Conservation (phyloP, 2,329 filamentous ascomycete genomes). For the Decorospora gaudefroyi region DNA sequence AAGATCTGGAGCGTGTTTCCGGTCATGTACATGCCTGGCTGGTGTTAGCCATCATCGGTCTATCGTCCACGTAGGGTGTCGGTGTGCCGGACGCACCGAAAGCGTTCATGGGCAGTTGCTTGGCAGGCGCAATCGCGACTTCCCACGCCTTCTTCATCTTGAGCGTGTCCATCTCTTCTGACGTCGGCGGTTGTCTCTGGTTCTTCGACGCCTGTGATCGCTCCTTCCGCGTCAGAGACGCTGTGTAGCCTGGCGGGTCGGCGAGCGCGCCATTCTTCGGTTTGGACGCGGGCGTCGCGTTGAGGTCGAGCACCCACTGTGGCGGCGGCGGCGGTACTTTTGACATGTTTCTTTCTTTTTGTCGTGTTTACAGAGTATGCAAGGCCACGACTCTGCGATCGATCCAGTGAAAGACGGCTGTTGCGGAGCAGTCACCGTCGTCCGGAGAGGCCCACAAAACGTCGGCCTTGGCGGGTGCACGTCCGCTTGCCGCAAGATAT, state of each 20-base stretch:
- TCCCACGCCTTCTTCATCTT: conserved; percentile 99
- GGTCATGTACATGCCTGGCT: conserved; percentile 93
- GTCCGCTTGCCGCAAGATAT: conserved; percentile 28
- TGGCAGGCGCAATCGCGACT: conserved; percentile 88
- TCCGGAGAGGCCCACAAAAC: conserved; percentile 12
- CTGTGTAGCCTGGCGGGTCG: conserved; percentile 84
- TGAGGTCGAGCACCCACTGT: conserved; percentile 82
- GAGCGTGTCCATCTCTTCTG: conserved; percentile 88
- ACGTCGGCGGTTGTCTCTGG: conserved; percentile 68
- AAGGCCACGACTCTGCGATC: too few relatives aligned
- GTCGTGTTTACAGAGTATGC: too few relatives aligned
- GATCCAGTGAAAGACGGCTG: too few relatives aligned
- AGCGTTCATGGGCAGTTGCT: conserved; percentile 94
- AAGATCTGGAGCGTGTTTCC: conserved; percentile 98
- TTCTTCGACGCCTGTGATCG: conserved; percentile 44
- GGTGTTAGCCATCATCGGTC: conserved; percentile 1
- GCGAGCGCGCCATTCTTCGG: conserved; percentile 70
- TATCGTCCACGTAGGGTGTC: neutral
- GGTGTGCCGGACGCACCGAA: conserved; percentile 63
- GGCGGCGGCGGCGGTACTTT: conserved; percentile 58
- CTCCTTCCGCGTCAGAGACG: conserved; percentile 51
- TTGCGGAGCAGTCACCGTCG: conserved; percentile 2
- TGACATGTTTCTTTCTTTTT: conserved; percentile 21
- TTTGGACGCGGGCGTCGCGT: conserved; percentile 68
- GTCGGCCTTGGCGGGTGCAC: conserved; percentile 30